Evolutionary conservation across 2,329 filamentous ascomycete species (phyloP), one percentile per base, ranked within the genome.

Genomic region (Conoideocrella luteorostrata): DNA sequence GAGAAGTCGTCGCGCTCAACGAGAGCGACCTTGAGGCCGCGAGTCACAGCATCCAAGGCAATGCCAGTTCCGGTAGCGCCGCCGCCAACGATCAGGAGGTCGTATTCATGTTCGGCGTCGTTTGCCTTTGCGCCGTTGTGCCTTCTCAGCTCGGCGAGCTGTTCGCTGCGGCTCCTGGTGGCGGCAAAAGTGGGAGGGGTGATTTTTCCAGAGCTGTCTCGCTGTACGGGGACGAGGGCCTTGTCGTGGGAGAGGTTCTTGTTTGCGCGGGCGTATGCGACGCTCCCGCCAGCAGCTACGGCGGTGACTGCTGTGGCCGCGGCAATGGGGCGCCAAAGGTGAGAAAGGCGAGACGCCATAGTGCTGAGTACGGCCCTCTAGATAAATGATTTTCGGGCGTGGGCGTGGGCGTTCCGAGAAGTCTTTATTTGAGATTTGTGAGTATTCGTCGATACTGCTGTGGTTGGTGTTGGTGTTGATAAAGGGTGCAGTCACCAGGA

Each of bases 1-100:
- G 82, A 83, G 62, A 91, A 93, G 65, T 93, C 86, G 62, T 91
- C 87, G 49, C 86, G 75, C 67, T 93, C 86, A 13, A 93, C 84
- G 40, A 90, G 67, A 11, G 87, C 86, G 47, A 93, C 86, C 65
- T 82, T 87, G 56, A 91, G 68, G 2, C 86, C 86, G 53, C 86
- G 77, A 2, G 86, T 90, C 18, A 81, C 84, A 28, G 86, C 86
- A 64, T 93, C 86, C 36, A 93, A 75, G 11, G 87, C 86, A 55
- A 93, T 88, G 20, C 86, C 86, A 5, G 86, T 76, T 12, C 86
- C 86, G 2, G 87, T 91, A 12, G 86, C 86, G 51, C 86, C 86
- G 50, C 80, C 86, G 45, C 86, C 86, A 55, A 91, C 87, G 55
- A 93, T 72, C 50, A 91, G 70, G 32, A 93, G 70, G 59, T 91